phyloP scores from a whole-genome alignment of 371 early-diverging fungal genomes.

The Mucor circinelloides region DNA sequence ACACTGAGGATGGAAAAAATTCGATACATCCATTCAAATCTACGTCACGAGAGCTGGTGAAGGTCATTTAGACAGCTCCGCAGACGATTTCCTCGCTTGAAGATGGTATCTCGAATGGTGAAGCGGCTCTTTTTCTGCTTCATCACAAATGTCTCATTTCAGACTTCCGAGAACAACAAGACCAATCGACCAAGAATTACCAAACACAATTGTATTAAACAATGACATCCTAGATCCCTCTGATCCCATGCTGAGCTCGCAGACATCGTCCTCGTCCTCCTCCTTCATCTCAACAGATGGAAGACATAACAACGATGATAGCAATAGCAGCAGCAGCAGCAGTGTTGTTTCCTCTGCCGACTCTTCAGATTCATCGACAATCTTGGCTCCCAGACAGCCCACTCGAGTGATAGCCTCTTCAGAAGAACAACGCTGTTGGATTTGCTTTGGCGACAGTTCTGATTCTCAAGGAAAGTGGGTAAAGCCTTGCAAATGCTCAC shows the following conservation, averaged over 20 bases:
- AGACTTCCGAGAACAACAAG: conserved; percentile 19
- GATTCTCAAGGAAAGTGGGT: conserved; percentile 69
- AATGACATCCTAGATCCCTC: conserved; percentile 3
- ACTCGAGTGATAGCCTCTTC: neutral
- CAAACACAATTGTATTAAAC: conserved; percentile 13
- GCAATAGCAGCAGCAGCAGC: neutral
- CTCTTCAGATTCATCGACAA: conserved; percentile 38
- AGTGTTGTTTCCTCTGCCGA: neutral
- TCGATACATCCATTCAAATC: neutral
- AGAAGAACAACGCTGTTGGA: conserved; percentile 57
- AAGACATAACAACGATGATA: neutral
- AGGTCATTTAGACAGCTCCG: neutral
- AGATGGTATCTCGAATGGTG: neutral
- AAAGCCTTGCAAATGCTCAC: conserved; percentile 74
- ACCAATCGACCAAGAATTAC: conserved; percentile 21
- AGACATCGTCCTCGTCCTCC: neutral
- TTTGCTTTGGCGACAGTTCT: conserved; percentile 68
- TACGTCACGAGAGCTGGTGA: conserved; percentile 4
- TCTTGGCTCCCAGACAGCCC: conserved; percentile 30
- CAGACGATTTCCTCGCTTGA: neutral
- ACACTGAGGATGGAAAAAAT: neutral
- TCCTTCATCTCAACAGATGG: neutral
- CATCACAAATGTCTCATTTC: conserved; percentile 25
- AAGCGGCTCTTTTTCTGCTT: conserved; percentile 1
- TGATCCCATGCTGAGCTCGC: conserved; percentile 1